A percentile compares a stretch with the other conserved stretches of the same genome.
Conservation (phyloP, 257 asterid genomes). For the Fraxinus anomala region DNA sequence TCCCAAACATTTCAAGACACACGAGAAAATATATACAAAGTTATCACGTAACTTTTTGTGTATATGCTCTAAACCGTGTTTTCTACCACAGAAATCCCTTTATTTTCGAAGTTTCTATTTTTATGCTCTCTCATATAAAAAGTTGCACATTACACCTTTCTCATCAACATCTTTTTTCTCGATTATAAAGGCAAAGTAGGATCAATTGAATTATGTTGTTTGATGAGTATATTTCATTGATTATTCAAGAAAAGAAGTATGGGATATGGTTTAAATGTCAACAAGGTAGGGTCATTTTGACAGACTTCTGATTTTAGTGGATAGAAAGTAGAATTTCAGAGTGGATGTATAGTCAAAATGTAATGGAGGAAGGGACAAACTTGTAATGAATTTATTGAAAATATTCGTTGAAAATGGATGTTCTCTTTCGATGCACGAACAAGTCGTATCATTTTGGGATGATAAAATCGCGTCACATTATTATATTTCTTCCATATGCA, state of each 20-base stretch:
- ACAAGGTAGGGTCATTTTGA: slow-evolving; percentile 51
- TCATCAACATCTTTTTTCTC: slow-evolving; percentile 17
- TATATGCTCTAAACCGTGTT: background rate
- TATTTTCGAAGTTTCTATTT: slow-evolving; percentile 22
- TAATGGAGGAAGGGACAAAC: slow-evolving; percentile 32
- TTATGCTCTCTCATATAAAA: slow-evolving; percentile 29
- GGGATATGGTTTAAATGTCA: slow-evolving; percentile 37
- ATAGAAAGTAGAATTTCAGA: slow-evolving; percentile 36
- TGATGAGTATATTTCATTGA: slow-evolving; percentile 36
- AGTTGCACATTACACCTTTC: slow-evolving; percentile 37
- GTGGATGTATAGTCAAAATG: slow-evolving; percentile 37
- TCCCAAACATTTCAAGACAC: no score
- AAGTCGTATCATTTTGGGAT: background rate
- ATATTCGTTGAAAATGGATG: background rate
- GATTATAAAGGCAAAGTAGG: slow-evolving; percentile 43
- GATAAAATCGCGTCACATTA: background rate
- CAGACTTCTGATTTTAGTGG: slow-evolving; percentile 53
- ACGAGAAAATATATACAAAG: no score
- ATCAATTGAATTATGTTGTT: slow-evolving; percentile 30
- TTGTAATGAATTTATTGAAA: background rate
- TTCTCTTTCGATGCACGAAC: background rate
- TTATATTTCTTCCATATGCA: no score
- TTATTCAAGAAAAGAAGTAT: slow-evolving; percentile 30
- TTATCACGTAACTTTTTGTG: background rate
- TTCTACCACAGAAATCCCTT: background rate